phyloP scores from a whole-genome alignment of 805 yeast genomes.

The Ogataea populi-albae region DNA sequence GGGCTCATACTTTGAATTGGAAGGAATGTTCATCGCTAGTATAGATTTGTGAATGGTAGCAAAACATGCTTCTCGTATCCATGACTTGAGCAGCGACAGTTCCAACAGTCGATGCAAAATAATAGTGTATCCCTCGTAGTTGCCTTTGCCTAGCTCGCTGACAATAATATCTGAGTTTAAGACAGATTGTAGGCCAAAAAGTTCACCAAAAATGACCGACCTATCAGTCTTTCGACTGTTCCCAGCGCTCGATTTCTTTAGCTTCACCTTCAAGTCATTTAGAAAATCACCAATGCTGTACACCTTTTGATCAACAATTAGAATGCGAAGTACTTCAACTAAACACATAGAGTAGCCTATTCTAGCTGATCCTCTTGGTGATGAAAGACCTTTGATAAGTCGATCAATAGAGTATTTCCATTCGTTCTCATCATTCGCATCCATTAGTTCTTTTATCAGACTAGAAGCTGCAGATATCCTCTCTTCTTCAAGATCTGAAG shows the following conservation, averaged over 20 bases:
- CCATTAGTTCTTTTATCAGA: slow-evolving; percentile 57
- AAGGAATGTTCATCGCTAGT: slow-evolving; percentile 21
- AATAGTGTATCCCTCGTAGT: slow-evolving; percentile 32
- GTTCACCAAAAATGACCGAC: slow-evolving; percentile 72
- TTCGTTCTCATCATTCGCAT: slow-evolving; percentile 46
- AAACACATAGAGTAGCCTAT: slow-evolving; percentile 87
- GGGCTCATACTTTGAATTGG: slow-evolving; percentile 11
- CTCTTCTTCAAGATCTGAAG: slow-evolving; percentile 72
- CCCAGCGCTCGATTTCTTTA: slow-evolving; percentile 36
- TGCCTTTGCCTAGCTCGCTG: slow-evolving; percentile 18
- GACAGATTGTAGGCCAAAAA: slow-evolving; percentile 80
- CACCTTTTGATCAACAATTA: slow-evolving; percentile 26
- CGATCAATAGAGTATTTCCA: slow-evolving; percentile 82
- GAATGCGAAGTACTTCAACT: slow-evolving; percentile 56
- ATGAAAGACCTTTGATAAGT: slow-evolving; percentile 74
- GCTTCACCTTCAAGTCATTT: slow-evolving; percentile 33
- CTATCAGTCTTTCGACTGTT: slow-evolving; percentile 82
- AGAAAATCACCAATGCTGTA: slow-evolving; percentile 41
- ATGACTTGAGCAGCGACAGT: slow-evolving; percentile 63
- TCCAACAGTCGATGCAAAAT: slow-evolving; percentile 50
- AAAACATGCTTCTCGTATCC: slow-evolving; percentile 83
- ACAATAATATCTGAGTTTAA: slow-evolving; percentile 50
- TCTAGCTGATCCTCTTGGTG: slow-evolving; percentile 80
- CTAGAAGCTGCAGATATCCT: slow-evolving; percentile 69
- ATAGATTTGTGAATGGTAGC: slow-evolving; percentile 63